Base-by-base conservation (phyloP, 2,329 filamentous ascomycete genomes). In the Verticillium isaacii region DNA sequence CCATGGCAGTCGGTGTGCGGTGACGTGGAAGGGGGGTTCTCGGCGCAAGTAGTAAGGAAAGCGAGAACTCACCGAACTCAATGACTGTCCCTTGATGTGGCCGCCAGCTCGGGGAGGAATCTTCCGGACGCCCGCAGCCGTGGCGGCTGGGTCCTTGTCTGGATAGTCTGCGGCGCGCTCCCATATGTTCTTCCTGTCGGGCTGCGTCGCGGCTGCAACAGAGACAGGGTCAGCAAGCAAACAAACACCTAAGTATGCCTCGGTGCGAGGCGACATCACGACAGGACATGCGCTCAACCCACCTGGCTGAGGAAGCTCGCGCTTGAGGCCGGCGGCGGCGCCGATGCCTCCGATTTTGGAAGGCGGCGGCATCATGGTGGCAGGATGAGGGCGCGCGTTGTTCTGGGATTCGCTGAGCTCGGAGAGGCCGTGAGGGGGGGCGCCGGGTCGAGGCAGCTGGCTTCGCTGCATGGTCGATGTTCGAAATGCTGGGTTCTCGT, bases 351-450 rank as follows among this genome's bases (percentile, higher is more conserved):
- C 76, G 1, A 71, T 68, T 63, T 78, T 78, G 23, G 66, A 59
- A 6, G 78, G 71, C 12, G 77, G 74, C 37, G 78, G 74, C 59
- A 76, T 50, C 45, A 50, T 76, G 41, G 76, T 76, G 0, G 78
- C 71, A 1, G 74, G 71, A 58, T 80, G 81, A 12, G 75, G 71
- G 58, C 85, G 82, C 54, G 80, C 73, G 70, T 89, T 89, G 73
- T 76, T 78, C 68, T 88, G 84, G n/a, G 85, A 87, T 8, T 87
- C 83, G 68, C 77, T 81, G 66, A 85, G 82, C 68, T 88, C 85
- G 11, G 79, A 73, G 17, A 88, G 78, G 3, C 75, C 74, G 61
- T 68, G 69, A 36, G 70, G 54, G 12, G 69, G 60, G 15, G 65
- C 12, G 61, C 64, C 58, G 58, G 67, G 58, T 63, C 66, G 58